Base-by-base conservation (phyloP, 2,329 filamentous ascomycete species). In the Ophiocordyceps robertsii region DNA sequence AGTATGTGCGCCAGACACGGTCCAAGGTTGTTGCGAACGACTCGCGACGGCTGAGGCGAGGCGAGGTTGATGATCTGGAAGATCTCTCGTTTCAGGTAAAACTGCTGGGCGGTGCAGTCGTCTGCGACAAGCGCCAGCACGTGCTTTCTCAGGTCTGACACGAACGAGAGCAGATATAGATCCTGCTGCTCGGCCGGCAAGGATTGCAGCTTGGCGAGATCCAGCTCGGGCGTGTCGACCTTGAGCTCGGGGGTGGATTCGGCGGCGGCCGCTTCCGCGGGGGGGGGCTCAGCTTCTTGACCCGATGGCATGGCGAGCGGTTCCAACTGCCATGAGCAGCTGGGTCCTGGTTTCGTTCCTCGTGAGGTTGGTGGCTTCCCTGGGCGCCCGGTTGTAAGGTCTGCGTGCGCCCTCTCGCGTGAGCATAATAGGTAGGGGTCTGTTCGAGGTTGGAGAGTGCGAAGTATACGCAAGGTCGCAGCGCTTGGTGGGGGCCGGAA, bases 171-270 rank as follows among this genome's bases (percentile, higher is more conserved):
- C 48, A 98, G 75, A 62, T 92, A 93, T 12, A 98, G 77, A 56
- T 95, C 89, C 64, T 98, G 92, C 62, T 98, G 92, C 66, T 98
- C 92, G 42, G 85, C 79, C 37, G 90, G 86, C 38, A 96, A 77
- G 41, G 84, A 75, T 63, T 95, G 83, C 39, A 98, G 80, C 71
- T 95, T 95, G 55, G 80, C 68, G 52, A 95, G 67, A 59, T 98
- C 89, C 60, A 98, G 84, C 69, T 95, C 84, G 40, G 81, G 82
- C 56, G 77, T 81, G 46, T 69, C 63, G 50, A 62, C 67, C 48
- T 64, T 64, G 45, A 65, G 52, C 51, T 63, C 52, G 47, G 58
- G 52, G 50, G 61, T 47, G 55, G 56, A 46, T 56, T 55, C 51
- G 52, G 53, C 43, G 47, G 49, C 47, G 47, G 38, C 48, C 45